A percentile compares a stretch with the other conserved stretches of the same genome.
phyloP scores from a whole-genome alignment of 371 early-diverging fungal species.

The Mortierella sp. region DNA sequence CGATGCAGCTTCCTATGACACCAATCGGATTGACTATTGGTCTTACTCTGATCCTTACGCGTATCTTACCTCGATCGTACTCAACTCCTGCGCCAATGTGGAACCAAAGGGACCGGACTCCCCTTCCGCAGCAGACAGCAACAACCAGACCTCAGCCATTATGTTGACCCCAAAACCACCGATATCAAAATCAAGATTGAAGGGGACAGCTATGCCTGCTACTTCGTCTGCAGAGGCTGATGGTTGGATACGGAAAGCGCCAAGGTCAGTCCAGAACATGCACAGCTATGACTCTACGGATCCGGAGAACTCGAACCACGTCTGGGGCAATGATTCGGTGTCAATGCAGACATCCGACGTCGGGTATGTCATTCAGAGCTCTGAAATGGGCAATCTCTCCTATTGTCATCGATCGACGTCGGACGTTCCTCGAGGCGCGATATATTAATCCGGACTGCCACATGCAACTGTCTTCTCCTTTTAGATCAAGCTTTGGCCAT shows the following conservation, averaged over 20 bases:
- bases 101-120: constrained; percentile 39
- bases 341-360: constrained; percentile 29
- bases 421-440: too few species aligned
- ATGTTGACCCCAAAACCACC: constrained; percentile 9
- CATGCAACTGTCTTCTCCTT: background rate
- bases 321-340: constrained; percentile 16
- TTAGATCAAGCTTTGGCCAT: constrained; percentile 15
- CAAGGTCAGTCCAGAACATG: constrained; percentile 19
- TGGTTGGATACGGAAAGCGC: constrained; percentile 48
- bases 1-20: constrained; percentile 12
- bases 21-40: constrained; percentile 50
- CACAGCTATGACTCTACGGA: constrained; percentile 6
- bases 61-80: constrained; percentile 49
- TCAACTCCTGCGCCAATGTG: constrained; percentile 49
- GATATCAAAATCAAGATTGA: constrained; percentile 3
- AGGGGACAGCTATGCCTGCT: background rate
- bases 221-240: constrained; percentile 20
- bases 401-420: too few species aligned
- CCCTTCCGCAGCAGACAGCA: constrained; percentile 27
- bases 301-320: background rate
- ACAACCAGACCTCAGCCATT: constrained; percentile 1
- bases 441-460: too few species aligned
- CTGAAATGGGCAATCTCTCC: background rate
- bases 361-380: constrained; percentile 26
- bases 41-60: constrained; percentile 42